Percentiles rank a stretch among this genome's conserved stretches.
phyloP scores from a whole-genome alignment of 1,139 yeast species.

The Nakaseomyces delphensis region DNA sequence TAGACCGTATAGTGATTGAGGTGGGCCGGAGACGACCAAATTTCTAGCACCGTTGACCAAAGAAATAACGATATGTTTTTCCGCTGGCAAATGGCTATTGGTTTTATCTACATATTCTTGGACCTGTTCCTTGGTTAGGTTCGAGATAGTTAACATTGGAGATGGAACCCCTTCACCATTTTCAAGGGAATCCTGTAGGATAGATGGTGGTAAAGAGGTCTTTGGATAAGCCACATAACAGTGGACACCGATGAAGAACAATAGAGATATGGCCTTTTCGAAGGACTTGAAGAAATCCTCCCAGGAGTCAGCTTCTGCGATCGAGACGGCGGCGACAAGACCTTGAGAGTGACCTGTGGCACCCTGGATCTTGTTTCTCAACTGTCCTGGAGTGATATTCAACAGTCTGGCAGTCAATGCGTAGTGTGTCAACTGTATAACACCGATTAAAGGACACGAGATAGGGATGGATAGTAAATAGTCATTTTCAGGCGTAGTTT shows the following conservation, averaged over 20 bases:
- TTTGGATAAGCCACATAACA: slow-evolving; percentile 85
- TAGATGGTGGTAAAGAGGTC: slow-evolving; percentile 89
- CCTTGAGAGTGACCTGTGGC: slow-evolving; percentile 99
- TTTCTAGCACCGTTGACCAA: slow-evolving; percentile 92
- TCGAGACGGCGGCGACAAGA: slow-evolving; percentile 83
- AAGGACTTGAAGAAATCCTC: slow-evolving; percentile 65
- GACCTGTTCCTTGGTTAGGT: slow-evolving; percentile 71
- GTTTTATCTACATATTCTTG: slow-evolving; percentile 74
- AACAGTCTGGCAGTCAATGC: slow-evolving; percentile 78
- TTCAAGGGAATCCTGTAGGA: slow-evolving; percentile 85
- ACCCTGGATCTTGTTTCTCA: slow-evolving; percentile 63
- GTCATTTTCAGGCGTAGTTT: slow-evolving; percentile 81
- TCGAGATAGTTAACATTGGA: slow-evolving; percentile 94
- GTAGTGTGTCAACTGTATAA: slow-evolving; percentile 89
- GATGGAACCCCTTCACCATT: slow-evolving; percentile 95
- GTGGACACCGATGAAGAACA: slow-evolving; percentile 91
- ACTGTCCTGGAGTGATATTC: slow-evolving; percentile 84
- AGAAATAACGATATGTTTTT: slow-evolving; percentile 84
- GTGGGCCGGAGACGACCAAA: slow-evolving; percentile 95
- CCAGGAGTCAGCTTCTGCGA: slow-evolving; percentile 84
- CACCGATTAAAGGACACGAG: slow-evolving; percentile 91
- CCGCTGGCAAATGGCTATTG: slow-evolving; percentile 84
- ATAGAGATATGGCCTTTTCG: slow-evolving; percentile 68
- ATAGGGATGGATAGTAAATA: slow-evolving; percentile 87
- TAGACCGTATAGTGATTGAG: slow-evolving; percentile 95